Evolutionary conservation across 2,329 filamentous ascomycete species (phyloP).

Genomic region (Verticillium longisporum): DNA sequence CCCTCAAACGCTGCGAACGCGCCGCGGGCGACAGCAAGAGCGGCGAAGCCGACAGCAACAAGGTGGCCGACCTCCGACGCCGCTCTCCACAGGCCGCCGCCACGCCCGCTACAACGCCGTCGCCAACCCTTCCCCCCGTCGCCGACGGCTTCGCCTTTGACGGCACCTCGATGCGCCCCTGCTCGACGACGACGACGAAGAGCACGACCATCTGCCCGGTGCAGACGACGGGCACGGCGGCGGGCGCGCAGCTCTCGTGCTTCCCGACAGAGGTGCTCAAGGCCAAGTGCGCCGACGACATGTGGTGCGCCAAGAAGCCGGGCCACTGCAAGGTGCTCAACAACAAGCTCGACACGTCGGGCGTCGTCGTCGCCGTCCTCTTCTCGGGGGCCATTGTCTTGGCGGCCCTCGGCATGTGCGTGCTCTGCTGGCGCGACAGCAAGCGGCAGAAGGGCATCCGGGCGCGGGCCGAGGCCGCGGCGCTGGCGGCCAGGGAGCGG

Average conservation of each 20-base stretch:
- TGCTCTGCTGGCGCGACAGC: slow-evolving; percentile 42
- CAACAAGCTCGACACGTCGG: slow-evolving; percentile 32
- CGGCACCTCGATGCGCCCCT: slow-evolving; percentile 4
- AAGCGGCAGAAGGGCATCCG: slow-evolving; percentile 32
- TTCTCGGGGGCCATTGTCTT: slow-evolving; percentile 33
- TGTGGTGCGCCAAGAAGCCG: slow-evolving; percentile 23
- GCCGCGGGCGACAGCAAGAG: slow-evolving; percentile 8
- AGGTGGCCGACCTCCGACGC: slow-evolving; percentile 9
- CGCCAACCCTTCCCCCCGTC: no score
- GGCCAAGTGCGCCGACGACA: slow-evolving; percentile 35
- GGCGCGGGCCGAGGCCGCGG: slow-evolving; percentile 37
- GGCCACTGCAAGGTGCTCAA: slow-evolving; percentile 33
- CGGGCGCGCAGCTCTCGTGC: slow-evolving; percentile 28
- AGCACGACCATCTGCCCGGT: slow-evolving; percentile 31
- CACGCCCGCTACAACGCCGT: not conserved
- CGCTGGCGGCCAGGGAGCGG: slow-evolving; percentile 29
- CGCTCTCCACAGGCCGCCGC: slow-evolving; percentile 8
- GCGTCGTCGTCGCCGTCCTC: slow-evolving; percentile 40
- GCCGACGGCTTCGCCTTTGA: no score
- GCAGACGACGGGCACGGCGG: slow-evolving; percentile 25
- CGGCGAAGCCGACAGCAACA: not conserved
- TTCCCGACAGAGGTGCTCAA: not conserved
- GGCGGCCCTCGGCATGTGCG: slow-evolving; percentile 33
- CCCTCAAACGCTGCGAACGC: slow-evolving; percentile 23
- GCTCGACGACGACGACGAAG: slow-evolving; percentile 24